phyloP scores from a whole-genome alignment of 2,329 filamentous ascomycete genomes.

The Dothiorella sarmentorum region DNA sequence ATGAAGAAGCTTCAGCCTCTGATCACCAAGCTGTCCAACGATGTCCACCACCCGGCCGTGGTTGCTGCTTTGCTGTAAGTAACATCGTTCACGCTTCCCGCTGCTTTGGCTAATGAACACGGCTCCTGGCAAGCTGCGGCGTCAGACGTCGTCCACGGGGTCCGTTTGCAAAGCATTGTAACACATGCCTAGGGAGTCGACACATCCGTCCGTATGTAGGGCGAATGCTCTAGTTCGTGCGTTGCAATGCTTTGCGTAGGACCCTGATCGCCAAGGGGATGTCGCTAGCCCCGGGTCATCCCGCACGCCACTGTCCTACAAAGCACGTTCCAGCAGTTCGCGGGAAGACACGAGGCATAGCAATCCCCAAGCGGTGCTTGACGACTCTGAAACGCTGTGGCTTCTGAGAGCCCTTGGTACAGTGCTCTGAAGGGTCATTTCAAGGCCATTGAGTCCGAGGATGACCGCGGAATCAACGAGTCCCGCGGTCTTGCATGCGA shows the following conservation, averaged over 20 bases:
- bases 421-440: conserved; percentile 77
- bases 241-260: no score
- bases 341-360: background rate
- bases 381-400: background rate
- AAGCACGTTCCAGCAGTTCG: background rate
- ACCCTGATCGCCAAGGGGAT: no score
- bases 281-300: background rate
- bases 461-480: conserved; percentile 62
- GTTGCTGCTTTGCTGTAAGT: conserved; percentile 71
- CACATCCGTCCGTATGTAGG: no score
- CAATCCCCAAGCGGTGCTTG: background rate
- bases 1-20: conserved; percentile 57
- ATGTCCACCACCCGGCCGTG: conserved; percentile 65
- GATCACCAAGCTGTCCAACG: conserved; percentile 60
- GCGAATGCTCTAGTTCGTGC: no score
- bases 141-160: background rate
- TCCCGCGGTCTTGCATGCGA: conserved; percentile 72
- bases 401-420: background rate
- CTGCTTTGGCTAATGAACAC: background rate
- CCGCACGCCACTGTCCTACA: no score
- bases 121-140: conserved; percentile 7
- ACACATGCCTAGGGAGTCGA: background rate
- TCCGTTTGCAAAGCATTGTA: background rate
- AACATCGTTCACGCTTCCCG: background rate
- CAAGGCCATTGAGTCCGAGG: conserved; percentile 55